Evolutionary conservation across 495 filamentous ascomycete species (phyloP).

Genomic region (Entonaema liquescens): DNA sequence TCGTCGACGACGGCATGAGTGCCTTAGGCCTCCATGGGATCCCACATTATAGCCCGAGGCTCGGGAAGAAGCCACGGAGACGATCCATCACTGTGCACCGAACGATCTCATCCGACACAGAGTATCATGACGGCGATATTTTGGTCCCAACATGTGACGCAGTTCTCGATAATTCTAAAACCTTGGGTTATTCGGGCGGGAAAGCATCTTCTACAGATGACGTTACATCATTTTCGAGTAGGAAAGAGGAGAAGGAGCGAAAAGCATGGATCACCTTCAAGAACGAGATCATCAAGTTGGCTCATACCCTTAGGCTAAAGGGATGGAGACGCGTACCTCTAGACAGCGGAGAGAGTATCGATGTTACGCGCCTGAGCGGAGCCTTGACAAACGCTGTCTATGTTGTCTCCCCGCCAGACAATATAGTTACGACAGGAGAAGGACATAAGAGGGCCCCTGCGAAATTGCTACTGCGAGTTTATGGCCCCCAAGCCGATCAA

Average conservation of each 20-base stretch:
- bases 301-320: constrained; percentile 88
- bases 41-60: constrained; percentile 46
- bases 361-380: constrained; percentile 86
- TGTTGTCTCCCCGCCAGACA: constrained; percentile 82
- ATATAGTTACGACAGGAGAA: constrained; percentile 52
- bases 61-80: constrained; percentile 46
- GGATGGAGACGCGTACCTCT: constrained; percentile 88
- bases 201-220: constrained; percentile 58
- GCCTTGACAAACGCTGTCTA: constrained; percentile 97
- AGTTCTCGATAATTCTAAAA: constrained; percentile 86
- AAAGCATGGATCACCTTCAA: constrained; percentile 86
- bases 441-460: constrained; percentile 53
- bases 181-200: constrained; percentile 75
- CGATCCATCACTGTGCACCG: constrained; percentile 47
- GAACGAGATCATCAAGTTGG: constrained; percentile 83
- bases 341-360: constrained; percentile 69
- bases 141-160: constrained; percentile 81
- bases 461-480: constrained; percentile 90
- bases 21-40: constrained; percentile 52
- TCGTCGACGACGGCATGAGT: constrained; percentile 68
- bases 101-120: constrained; percentile 77
- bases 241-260: constrained; percentile 67
- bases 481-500: constrained; percentile 94
- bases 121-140: constrained; percentile 75
- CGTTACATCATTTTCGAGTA: constrained; percentile 50